A percentile compares a stretch with the other conserved stretches of the same genome.
phyloP scores from a whole-genome alignment of 371 early-diverging fungal genomes.

The Neoconidiobolus thromboides region DNA sequence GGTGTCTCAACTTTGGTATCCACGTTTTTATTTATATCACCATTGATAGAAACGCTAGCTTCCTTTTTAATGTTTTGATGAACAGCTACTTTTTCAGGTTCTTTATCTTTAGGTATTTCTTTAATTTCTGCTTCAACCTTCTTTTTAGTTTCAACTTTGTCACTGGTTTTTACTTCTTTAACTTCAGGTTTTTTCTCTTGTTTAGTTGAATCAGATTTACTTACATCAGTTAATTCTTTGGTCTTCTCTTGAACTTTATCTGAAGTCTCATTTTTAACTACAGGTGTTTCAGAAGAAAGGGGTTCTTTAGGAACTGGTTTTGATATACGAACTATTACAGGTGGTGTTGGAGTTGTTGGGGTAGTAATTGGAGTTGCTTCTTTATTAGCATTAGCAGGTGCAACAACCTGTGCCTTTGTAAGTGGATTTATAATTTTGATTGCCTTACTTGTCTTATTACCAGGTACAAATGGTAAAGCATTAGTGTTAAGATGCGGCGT shows the following conservation, averaged over 20 bases:
- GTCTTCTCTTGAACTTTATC: conserved; percentile 9
- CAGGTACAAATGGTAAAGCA: conserved; percentile 5
- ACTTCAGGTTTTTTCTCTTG: not conserved
- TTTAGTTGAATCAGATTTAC: not conserved
- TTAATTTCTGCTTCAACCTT: too few relatives aligned
- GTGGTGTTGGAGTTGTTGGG: not conserved
- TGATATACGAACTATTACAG: too few relatives aligned
- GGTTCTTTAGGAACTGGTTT: not conserved
- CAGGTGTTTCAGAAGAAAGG: conserved; percentile 7
- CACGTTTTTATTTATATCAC: too few relatives aligned
- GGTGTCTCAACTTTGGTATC: too few relatives aligned
- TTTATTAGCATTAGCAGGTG: not conserved
- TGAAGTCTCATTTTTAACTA: not conserved
- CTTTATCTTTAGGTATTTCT: too few relatives aligned
- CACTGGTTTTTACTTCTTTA: not conserved
- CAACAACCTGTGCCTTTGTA: conserved; percentile 1
- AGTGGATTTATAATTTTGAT: conserved; percentile 8
- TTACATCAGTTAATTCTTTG: not conserved
- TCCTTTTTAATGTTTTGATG: too few relatives aligned
- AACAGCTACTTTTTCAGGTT: too few relatives aligned
- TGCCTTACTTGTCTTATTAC: not conserved
- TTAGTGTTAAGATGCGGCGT: conserved; percentile 2
- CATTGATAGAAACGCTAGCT: too few relatives aligned
- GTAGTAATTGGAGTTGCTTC: conserved; percentile 4
- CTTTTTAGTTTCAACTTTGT: conserved; percentile 8